These are phyloP conservation scores for Leccinellum rugosiceps DNA, from an alignment of 768 basidiomycete genomes.

Conservation along the genomic window DNA sequence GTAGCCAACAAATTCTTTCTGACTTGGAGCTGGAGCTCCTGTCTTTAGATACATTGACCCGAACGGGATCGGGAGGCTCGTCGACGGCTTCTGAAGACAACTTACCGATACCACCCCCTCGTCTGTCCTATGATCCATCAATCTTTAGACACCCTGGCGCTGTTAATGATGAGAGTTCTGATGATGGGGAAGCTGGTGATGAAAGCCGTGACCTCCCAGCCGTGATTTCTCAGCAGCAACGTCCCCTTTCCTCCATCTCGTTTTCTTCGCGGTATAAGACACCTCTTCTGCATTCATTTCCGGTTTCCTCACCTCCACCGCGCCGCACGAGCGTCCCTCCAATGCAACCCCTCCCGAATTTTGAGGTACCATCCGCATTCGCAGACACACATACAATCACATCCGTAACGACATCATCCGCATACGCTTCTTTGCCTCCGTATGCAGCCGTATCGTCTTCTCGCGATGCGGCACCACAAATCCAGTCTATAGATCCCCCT, in stretches of 20 bases:
- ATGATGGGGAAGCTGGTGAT: constrained; percentile 47
- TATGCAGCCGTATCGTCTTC: constrained; percentile 38
- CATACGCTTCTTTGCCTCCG: constrained; percentile 36
- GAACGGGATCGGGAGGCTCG: constrained; percentile 50
- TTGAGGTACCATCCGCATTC: constrained; percentile 74
- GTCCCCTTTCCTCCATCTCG: constrained; percentile 64
- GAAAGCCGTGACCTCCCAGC: constrained; percentile 44
- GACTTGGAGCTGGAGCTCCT: neutral
- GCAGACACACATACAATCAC: constrained; percentile 40
- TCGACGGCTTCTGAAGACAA: constrained; percentile 51
- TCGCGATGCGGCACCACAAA: constrained; percentile 37
- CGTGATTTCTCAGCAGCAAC: constrained; percentile 34
- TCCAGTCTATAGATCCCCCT: constrained; percentile 35
- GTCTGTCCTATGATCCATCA: constrained; percentile 12
- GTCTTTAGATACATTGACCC: constrained; percentile 32
- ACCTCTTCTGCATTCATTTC: constrained; percentile 61
- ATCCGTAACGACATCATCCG: constrained; percentile 37
- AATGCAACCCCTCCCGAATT: constrained; percentile 69
- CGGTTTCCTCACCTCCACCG: constrained; percentile 52
- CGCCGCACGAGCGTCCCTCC: constrained; percentile 47
- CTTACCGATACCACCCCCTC: constrained; percentile 19
- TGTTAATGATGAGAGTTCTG: constrained; percentile 38
- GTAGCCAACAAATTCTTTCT: constrained; percentile 9
- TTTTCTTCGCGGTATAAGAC: constrained; percentile 79
- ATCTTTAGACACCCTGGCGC: constrained; percentile 13